Evolutionary conservation across 2,329 filamentous ascomycete species (phyloP).

Genomic region (Lojkania enalia): DNA sequence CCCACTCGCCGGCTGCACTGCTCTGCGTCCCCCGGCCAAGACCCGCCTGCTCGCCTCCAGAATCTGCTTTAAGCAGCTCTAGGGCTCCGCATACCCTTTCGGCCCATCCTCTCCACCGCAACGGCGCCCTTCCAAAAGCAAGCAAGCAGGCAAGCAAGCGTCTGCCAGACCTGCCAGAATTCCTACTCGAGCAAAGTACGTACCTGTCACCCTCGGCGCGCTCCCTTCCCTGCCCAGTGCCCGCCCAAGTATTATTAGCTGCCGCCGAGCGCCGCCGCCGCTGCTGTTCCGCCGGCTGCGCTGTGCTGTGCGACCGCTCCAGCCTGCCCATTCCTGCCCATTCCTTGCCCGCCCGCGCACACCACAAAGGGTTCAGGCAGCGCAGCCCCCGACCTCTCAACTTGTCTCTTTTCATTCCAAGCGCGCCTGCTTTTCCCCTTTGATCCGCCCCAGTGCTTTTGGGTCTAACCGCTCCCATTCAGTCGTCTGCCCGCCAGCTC

Average conservation of each 20-base stretch:
- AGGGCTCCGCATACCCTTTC: slow-evolving; percentile 12
- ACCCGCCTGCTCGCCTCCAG: neutral
- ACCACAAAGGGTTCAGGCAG: slow-evolving; percentile 37
- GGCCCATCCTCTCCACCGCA: slow-evolving; percentile 21
- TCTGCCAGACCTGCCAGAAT: no score
- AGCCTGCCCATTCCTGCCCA: slow-evolving; percentile 34
- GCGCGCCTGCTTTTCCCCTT: slow-evolving; percentile 44
- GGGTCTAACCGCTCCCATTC: slow-evolving; percentile 36
- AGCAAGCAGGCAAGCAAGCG: slow-evolving; percentile 2
- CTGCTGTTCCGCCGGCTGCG: slow-evolving; percentile 3
- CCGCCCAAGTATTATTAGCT: slow-evolving; percentile 2
- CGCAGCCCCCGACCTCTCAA: slow-evolving; percentile 39
- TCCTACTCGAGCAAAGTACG: no score
- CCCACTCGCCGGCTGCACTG: slow-evolving; percentile 16
- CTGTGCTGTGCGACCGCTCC: slow-evolving; percentile 10
- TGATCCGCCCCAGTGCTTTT: slow-evolving; percentile 36
- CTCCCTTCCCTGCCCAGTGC: neutral
- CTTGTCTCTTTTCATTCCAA: slow-evolving; percentile 39
- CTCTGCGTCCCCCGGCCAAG: neutral
- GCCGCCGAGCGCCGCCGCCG: slow-evolving; percentile 1
- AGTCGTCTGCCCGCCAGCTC: slow-evolving; percentile 19
- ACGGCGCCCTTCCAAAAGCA: slow-evolving; percentile 23
- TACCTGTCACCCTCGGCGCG: slow-evolving; percentile 10
- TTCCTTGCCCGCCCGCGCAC: slow-evolving; percentile 37
- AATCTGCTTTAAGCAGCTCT: no score